Evolutionary conservation across 768 basidiomycete species (phyloP), one percentile per base, ranked within the genome.

Genomic region (Leucosporidium scottii): DNA sequence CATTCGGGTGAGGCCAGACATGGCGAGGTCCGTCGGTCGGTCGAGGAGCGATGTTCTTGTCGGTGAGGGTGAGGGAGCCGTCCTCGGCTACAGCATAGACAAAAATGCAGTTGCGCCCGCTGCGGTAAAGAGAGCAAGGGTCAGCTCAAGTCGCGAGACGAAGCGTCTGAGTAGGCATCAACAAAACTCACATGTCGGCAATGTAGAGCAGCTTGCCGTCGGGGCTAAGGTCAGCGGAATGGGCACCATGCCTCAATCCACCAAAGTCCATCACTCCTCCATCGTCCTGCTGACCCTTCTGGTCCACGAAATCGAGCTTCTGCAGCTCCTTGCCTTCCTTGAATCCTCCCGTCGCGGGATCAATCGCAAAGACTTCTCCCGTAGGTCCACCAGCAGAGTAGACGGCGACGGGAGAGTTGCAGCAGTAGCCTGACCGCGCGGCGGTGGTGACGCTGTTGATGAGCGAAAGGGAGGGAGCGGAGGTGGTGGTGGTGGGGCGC

Each of bases 71-170:
- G 50, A 75, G 70, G 3, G 49, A 10, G 51, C 67, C 62, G 44
- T 59, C 59, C 15, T 17, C n/a, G 1, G n/a, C 28, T n/a, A 59
- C 59, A 20, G 62, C 55, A 25, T 61, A 53, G 8, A 73, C 69
- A 66, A 75, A 76, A 36, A 76, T 62, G 34, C 70, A 71, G 64
- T 76, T 76, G 10, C 76, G 66, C 1, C 76, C 76, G 36, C 76
- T 76, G 54, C 21, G 4, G 34, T 27, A 54, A 17, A 17, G 39
- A 44, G 6, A 2, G 44, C 28, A 34, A 20, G 25, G 21, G 27
- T 47, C 17, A 50, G 27, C 28, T 44, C 39, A 2, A 44, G 15
- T 10, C 39, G 5, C 34, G 34, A 15, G 47, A 4, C 8, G 30
- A 21, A 13, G 51, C 49, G 17, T 5, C 25, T 21, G 27, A 31